Base-by-base conservation (phyloP, 2,329 filamentous ascomycete species). In the Pseudogymnoascus sp. region DNA sequence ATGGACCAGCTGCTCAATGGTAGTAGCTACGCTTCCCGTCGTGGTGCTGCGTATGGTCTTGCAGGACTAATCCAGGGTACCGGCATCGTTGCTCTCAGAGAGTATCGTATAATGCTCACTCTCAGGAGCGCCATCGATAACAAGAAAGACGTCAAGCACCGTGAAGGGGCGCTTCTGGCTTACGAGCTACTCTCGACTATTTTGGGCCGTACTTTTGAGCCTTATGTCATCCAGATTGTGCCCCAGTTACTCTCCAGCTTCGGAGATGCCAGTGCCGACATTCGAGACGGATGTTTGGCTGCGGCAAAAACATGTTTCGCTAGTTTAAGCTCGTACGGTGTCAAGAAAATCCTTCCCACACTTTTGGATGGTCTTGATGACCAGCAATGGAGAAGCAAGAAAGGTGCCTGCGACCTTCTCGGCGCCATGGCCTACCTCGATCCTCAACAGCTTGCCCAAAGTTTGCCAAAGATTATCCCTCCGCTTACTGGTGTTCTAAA, bases 381-480 rank as follows among this genome's bases (percentile, higher is more conserved):
- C 65, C 84, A 89, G 59, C 92, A 97, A 72, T 99, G 94, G 94
- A 88, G 94, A 69, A 97, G 91, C 76, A 97, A 99, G 75, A 96
- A 95, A 76, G 94, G 95, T 67, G 94, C 94, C 59, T 99, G 94
- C 70, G 94, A 99, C 71, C 85, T 96, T 23, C 81, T 99, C 12
- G 94, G 94, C 71, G 94, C 94, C 63, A 99, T 99, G 94, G 95
- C 94, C 4, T 99, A 99, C 71, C 82, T 99, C 30, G 94, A 97
- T 71, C 92, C 95, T 6, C 89, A 96, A 65, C 94, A 99, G 72
- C 82, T 99, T 15, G 91, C 94, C 1, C 82, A 88, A 66, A 97
- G 92, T 71, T 77, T 99, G 68, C 94, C 94, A 2, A 92, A 95
- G 60, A 99, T 99, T 66, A 99, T 99, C 66, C 94, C 95, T 23